A percentile compares a stretch with the other conserved stretches of the same genome.
Evolutionary conservation across 2,329 filamentous ascomycete species (phyloP).

Genomic region (Volutella citrinella): DNA sequence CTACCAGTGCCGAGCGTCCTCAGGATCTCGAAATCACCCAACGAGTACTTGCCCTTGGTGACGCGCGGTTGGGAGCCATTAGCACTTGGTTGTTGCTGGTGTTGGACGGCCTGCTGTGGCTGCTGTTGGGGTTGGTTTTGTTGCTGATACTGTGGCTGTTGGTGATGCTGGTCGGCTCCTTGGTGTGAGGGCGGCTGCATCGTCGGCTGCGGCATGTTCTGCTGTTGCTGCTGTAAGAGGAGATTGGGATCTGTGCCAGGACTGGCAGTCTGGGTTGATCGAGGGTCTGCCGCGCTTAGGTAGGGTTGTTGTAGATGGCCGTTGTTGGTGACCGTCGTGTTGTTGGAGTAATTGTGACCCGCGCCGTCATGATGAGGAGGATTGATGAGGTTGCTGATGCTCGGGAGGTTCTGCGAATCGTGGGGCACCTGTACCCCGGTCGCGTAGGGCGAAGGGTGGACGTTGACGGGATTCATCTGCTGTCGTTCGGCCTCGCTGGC

Average conservation of each 20-base stretch:
- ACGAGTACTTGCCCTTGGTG: slow-evolving; percentile 96
- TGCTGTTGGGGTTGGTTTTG: slow-evolving; percentile 15
- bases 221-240: slow-evolving; percentile 37
- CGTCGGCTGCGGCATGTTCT: slow-evolving; percentile 24
- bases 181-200: slow-evolving; percentile 30
- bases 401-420: slow-evolving; percentile 69
- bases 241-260: slow-evolving; percentile 36
- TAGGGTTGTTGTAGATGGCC: slow-evolving; percentile 23
- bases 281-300: slow-evolving; percentile 23
- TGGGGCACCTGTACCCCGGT: slow-evolving; percentile 27
- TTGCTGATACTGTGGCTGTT: slow-evolving; percentile 21
- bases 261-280: slow-evolving; percentile 32
- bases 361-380: slow-evolving; percentile 41
- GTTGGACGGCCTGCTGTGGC: slow-evolving; percentile 24
- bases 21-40: slow-evolving; percentile 85
- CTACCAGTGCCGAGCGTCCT: slow-evolving; percentile 93
- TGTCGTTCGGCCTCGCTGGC: slow-evolving; percentile 21
- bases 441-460: slow-evolving; percentile 23
- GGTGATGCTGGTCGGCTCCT: slow-evolving; percentile 28
- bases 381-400: slow-evolving; percentile 82
- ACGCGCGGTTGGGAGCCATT: slow-evolving; percentile 51
- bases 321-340: slow-evolving; percentile 8
- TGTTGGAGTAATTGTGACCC: slow-evolving; percentile 29
- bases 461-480: slow-evolving; percentile 27
- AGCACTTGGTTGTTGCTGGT: slow-evolving; percentile 30